phyloP scores from a whole-genome alignment of 192 early-diverging fungal genomes.

The Cladochytrium replicatum region DNA sequence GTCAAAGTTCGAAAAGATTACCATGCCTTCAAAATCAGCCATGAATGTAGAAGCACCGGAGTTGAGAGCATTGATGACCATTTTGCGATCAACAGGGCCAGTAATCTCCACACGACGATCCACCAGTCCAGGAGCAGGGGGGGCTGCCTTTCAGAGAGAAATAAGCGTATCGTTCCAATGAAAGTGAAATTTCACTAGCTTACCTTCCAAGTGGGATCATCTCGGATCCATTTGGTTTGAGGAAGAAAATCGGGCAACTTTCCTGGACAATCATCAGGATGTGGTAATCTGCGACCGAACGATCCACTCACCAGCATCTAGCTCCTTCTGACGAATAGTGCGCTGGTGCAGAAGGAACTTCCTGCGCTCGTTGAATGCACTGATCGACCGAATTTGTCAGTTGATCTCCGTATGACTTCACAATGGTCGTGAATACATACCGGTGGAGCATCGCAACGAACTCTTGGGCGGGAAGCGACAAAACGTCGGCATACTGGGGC shows the following conservation, averaged over 20 bases:
- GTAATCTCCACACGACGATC: constrained; percentile 97
- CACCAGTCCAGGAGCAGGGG: constrained; percentile 78
- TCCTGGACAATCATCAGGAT: constrained; percentile 1
- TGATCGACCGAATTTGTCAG: not conserved
- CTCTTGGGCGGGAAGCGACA: constrained; percentile 67
- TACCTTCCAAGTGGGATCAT: constrained; percentile 75
- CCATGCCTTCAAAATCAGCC: constrained; percentile 83
- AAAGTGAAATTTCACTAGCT: constrained; percentile 1
- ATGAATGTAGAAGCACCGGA: constrained; percentile 89
- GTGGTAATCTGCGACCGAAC: not conserved
- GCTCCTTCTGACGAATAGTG: constrained; percentile 60
- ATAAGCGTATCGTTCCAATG: not conserved
- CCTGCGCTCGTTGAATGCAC: constrained; percentile 79
- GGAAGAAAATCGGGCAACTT: constrained; percentile 81
- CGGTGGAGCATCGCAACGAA: constrained; percentile 88
- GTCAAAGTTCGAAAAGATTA: not conserved
- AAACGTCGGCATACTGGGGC: constrained; percentile 54
- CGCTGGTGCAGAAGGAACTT: constrained; percentile 77
- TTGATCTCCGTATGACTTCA: not conserved
- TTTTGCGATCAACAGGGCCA: constrained; percentile 95
- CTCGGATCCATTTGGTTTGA: constrained; percentile 83
- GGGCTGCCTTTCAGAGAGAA: constrained; percentile 42
- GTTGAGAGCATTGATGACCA: constrained; percentile 99
- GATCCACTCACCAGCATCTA: constrained; percentile 57
- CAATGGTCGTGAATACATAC: constrained; percentile 1